Evolutionary conservation across 352 stramenopile species (phyloP).

Genomic region (Pythium oligandrum): DNA sequence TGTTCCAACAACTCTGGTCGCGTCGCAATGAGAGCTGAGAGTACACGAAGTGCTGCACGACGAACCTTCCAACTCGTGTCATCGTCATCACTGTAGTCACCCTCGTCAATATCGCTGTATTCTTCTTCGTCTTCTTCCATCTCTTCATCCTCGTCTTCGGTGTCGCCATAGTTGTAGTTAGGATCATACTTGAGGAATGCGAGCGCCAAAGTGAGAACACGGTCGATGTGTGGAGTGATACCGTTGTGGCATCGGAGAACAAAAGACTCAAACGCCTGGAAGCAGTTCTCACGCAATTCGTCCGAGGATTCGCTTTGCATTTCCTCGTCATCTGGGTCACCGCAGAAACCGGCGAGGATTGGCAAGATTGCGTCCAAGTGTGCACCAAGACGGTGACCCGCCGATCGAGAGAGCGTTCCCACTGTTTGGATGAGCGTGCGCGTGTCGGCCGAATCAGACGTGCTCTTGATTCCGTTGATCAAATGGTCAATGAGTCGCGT

Average conservation of each 20-base stretch:
- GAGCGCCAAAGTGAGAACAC: conserved; percentile 88
- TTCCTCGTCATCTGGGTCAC: conserved; percentile 87
- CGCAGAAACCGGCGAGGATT: conserved; percentile 95
- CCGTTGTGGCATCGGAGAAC: conserved; percentile 94
- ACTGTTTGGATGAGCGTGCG: conserved; percentile 96
- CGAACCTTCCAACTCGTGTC: conserved; percentile 97
- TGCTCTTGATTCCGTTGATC: conserved; percentile 87
- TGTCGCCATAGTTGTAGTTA: conserved; percentile 98
- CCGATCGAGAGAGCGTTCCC: conserved; percentile 94
- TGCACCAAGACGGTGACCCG: conserved; percentile 93
- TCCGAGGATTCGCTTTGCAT: conserved; percentile 93
- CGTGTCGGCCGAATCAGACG: conserved; percentile 66
- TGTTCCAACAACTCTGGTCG: conserved; percentile 80
- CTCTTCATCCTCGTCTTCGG: conserved; percentile 86
- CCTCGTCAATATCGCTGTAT: conserved; percentile 75
- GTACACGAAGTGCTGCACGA: conserved; percentile 87
- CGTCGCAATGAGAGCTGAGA: conserved; percentile 91
- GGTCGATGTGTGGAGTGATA: conserved; percentile 92
- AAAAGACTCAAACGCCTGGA: conserved; percentile 98
- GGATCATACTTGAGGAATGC: conserved; percentile 97
- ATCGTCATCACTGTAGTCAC: conserved; percentile 91
- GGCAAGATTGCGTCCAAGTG: conserved; percentile 96
- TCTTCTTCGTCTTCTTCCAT: conserved; percentile 85
- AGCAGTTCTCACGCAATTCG: conserved; percentile 97
- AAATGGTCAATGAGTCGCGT: conserved; percentile 91